Conservation (phyloP, 345 rosid genomes). For the Aquilaria yunnanensis region DNA sequence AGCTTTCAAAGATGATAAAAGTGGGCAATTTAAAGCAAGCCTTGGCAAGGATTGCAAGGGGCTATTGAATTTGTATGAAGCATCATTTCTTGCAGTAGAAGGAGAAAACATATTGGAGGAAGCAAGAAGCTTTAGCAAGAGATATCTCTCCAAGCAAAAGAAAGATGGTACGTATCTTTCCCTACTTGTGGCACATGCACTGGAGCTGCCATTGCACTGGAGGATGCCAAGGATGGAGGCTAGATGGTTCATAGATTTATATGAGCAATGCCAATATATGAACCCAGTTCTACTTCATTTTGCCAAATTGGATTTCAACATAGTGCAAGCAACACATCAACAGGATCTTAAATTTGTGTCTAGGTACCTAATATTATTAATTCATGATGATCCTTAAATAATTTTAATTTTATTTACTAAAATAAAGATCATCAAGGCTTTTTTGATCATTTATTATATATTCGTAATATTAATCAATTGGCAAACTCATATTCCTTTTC, state of each 20-base stretch:
- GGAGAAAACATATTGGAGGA: constrained; percentile 24
- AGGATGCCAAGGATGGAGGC: constrained; percentile 30
- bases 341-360: constrained; percentile 26
- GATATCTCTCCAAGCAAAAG: constrained; percentile 13
- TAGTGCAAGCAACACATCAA: constrained; percentile 25
- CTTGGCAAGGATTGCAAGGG: constrained; percentile 16
- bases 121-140: constrained; percentile 15
- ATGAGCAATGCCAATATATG: constrained; percentile 12
- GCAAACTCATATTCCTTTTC: no score
- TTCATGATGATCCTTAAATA: no score
- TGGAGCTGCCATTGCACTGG: constrained; percentile 33
- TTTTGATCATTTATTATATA: no score
- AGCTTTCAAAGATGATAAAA: constrained; percentile 7
- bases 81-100: constrained; percentile 19
- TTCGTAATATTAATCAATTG: no score
- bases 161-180: constrained; percentile 3
- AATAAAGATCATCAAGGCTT: no score
- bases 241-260: constrained; percentile 28
- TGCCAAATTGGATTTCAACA: constrained; percentile 29
- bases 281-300: constrained; percentile 23
- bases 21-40: constrained; percentile 9
- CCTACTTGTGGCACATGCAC: constrained; percentile 22
- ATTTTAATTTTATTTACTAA: no score
- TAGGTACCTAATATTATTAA: constrained; percentile 7
- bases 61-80: constrained; percentile 31